Conservation (phyloP, 139 green algal genomes). For the Pseudopediastrum boryanum region DNA sequence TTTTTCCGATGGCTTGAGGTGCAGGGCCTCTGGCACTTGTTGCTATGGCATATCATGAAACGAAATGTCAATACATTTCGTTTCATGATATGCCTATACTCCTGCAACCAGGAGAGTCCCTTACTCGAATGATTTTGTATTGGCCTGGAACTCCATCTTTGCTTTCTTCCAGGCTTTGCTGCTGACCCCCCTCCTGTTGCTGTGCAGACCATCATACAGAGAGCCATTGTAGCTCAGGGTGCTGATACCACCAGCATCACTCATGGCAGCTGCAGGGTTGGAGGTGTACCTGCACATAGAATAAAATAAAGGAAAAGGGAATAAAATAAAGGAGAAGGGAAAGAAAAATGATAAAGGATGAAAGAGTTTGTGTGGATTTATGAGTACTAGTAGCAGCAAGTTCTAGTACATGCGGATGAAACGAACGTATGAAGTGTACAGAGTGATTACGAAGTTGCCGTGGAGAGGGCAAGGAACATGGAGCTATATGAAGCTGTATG, state of each 20-base stretch:
- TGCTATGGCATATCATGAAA: too few relatives aligned
- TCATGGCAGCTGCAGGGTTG: slow-evolving; percentile 43
- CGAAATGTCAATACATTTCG: too few relatives aligned
- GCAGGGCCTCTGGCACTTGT: too few relatives aligned
- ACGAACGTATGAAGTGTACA: neutral
- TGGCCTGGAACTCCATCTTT: slow-evolving; percentile 75
- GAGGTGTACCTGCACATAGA: slow-evolving; percentile 24
- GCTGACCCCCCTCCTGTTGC: slow-evolving; percentile 58
- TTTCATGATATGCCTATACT: too few relatives aligned
- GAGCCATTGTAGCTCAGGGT: slow-evolving; percentile 54
- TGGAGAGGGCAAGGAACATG: neutral
- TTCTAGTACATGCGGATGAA: neutral
- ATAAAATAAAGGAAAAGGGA: neutral
- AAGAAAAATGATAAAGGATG: neutral
- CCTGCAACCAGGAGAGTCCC: too few relatives aligned
- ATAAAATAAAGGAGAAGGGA: too few relatives aligned
- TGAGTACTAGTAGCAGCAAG: neutral
- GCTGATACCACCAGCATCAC: slow-evolving; percentile 22
- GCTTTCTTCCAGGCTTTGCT: slow-evolving; percentile 78
- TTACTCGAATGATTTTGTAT: too few relatives aligned
- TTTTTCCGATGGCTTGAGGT: too few relatives aligned
- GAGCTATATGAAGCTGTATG: too few relatives aligned
- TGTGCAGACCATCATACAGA: slow-evolving; percentile 73
- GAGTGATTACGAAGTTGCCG: neutral
- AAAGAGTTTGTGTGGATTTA: neutral